Percentiles rank a stretch among this genome's conserved stretches.
phyloP scores from a whole-genome alignment of 2,329 filamentous ascomycete genomes.

The Sordariomycetes sp. region DNA sequence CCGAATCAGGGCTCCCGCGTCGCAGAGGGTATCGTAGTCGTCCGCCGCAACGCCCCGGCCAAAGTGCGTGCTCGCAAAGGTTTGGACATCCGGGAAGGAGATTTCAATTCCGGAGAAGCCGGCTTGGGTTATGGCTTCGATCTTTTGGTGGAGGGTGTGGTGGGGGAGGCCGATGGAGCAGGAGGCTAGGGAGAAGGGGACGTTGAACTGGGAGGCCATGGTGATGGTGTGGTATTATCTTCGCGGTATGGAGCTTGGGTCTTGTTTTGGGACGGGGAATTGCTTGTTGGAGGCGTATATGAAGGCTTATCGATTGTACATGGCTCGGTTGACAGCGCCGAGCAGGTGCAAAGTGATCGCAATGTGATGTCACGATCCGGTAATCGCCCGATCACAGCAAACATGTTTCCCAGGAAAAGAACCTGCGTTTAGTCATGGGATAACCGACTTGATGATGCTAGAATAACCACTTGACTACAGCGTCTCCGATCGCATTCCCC shows the following conservation, averaged over 20 bases:
- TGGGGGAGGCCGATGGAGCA: slow-evolving; percentile 28
- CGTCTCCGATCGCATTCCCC: background rate
- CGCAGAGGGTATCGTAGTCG: slow-evolving; percentile 45
- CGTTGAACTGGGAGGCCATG: slow-evolving; percentile 2
- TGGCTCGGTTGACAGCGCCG: background rate
- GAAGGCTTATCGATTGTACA: background rate
- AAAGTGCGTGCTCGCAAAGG: slow-evolving; percentile 40
- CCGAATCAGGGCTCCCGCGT: slow-evolving; percentile 39
- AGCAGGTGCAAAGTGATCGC: too few species aligned
- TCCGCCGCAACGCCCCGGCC: slow-evolving; percentile 36
- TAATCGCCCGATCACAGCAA: too few species aligned
- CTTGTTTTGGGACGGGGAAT: background rate
- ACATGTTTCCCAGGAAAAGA: too few species aligned
- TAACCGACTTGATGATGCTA: background rate
- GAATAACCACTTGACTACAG: background rate
- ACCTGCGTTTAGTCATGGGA: too few species aligned
- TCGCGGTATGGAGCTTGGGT: background rate
- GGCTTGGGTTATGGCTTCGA: slow-evolving; percentile 47
- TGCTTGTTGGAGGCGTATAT: background rate
- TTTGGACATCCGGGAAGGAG: slow-evolving; percentile 57
- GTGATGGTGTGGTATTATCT: background rate
- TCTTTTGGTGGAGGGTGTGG: slow-evolving; percentile 40
- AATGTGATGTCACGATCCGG: too few species aligned
- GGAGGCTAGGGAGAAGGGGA: slow-evolving; percentile 36
- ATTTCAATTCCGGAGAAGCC: slow-evolving; percentile 62